These are phyloP conservation scores for Xanthoconium separans DNA, from an alignment of 1,284 basidiomycete genomes.

Conservation along the genomic window DNA sequence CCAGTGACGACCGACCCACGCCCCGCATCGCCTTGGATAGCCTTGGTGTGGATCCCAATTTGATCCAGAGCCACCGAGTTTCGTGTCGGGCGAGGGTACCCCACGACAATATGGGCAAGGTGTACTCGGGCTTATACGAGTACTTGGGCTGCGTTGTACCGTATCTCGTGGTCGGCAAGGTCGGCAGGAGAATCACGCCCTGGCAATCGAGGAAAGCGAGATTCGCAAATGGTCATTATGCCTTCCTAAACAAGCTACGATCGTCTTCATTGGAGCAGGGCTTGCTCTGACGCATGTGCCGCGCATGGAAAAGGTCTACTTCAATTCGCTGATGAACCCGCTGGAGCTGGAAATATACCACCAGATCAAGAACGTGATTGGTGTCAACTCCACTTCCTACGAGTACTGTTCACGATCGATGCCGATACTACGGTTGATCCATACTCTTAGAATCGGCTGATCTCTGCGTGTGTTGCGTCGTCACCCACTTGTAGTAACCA, in stretches of 20 bases:
- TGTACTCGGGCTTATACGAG: constrained; percentile 96
- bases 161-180: constrained; percentile 95
- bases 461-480: constrained; percentile 73
- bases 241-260: constrained; percentile 90
- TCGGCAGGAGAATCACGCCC: constrained; percentile 90
- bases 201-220: constrained; percentile 95
- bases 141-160: constrained; percentile 94
- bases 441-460: constrained; percentile 82
- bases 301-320: constrained; percentile 73
- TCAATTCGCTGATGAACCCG: constrained; percentile 95
- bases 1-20: constrained; percentile 89
- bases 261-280: not conserved
- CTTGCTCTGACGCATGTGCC: not conserved
- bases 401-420: constrained; percentile 98
- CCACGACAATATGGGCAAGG: constrained; percentile 21
- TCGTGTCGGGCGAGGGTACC: not conserved
- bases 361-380: constrained; percentile 99
- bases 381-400: constrained; percentile 98
- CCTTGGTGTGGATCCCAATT: constrained; percentile 91
- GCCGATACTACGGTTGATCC: constrained; percentile 95
- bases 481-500: not conserved
- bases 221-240: constrained; percentile 96
- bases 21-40: constrained; percentile 96
- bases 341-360: constrained; percentile 98
- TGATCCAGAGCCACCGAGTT: constrained; percentile 57